Base-by-base conservation (phyloP, 495 filamentous ascomycete genomes). In the Physcia stellaris region DNA sequence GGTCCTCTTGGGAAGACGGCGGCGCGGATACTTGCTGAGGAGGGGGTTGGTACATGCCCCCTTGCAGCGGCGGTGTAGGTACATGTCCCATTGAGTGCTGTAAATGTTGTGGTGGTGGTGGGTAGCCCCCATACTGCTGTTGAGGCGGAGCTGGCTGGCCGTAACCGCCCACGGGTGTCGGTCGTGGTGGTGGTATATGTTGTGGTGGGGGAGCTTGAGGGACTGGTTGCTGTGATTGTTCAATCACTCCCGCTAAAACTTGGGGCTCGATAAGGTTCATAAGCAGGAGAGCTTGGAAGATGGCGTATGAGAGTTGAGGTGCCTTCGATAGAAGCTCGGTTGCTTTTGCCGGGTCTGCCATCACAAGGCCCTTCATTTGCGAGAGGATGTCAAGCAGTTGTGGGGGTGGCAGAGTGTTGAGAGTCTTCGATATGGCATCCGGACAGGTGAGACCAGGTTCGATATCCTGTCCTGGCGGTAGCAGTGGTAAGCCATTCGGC, bases 311-410 rank as follows among this genome's bases (percentile, higher is more conserved):
- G 17, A 99, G 77, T 61, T 99, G 90, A 0, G 90, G 90, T 0
- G 90, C 87, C 60, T 86, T 78, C 40, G 75, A 66, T 17, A 99
- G 70, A 30, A 99, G 73, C 53, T 94, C 86, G 7, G 80, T 85
- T 0, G 87, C 87, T 51, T 86, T 81, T 3, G 68, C 64, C 1
- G 90, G 86, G 48, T 96, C 86, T 11, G 66, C 71, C 35, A 75
- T 79, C 2, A 80, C 79, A 4, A 99, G 68, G 4, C 74, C 73
- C 53, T 96, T 95, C 85, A 96, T 94, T 59, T 95, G 86, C 4
- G 77, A 75, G 24, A 99, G 70, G 31, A 95, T 87, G 46, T 96
- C 92, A 48, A 96, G 82, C 6, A 99, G 74, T 55, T 95, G 90
- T 7, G 83, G 69, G 0, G 86, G 77, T 2, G 85, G 82, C 6